Evolutionary conservation across 257 asterid genomes (phyloP), one percentile per base, ranked within the genome.

Genomic region (Prunella vulgaris): DNA sequence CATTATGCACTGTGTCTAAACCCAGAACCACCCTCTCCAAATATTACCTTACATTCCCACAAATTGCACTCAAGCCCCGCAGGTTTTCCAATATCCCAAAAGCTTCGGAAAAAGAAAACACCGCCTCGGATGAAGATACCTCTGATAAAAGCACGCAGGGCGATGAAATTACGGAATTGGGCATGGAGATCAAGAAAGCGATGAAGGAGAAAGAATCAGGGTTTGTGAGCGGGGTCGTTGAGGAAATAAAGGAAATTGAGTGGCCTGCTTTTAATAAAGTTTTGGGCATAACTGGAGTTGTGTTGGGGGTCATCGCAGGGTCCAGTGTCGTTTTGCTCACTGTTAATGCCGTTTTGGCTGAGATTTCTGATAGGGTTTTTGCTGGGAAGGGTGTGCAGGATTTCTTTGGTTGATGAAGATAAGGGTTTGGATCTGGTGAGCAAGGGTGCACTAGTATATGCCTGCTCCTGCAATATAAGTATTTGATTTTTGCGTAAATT

Each of bases 261-360:
- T 91, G 96, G 97, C 97, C 96, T n/a, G 85, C 80, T 64, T 93
- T 91, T 56, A 72, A 63, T 44, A 86, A 85, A 69, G 99, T 93
- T 1, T 46, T 94, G 90, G 96, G 96, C 0, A 94, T 88, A 1
- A 91, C 97, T 10, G 96, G 93, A 9, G 93, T 87, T 4, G 99
- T 94, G 61, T 22, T 94, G 51, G 97, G 96, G 7, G 90, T 94
- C 14, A 89, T 94, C 70, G 97, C 96, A 4, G 97, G 96, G 1
- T 87, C 97, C n/a, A 88, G 96, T 66, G 90, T 94, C 79, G 97
- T 94, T 87, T 84, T 91, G 90, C 88, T 91, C 2, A 94, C 99
- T 64, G 85, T 94, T 17, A 91, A 94, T 76, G 99, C 97, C 84
- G 80, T 91, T 86, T 78, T 94, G 81, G 96, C 99, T 18, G 95